These are phyloP conservation scores for Phytophthora pinifolia DNA, from an alignment of 352 stramenopile species.

Conservation along the genomic window DNA sequence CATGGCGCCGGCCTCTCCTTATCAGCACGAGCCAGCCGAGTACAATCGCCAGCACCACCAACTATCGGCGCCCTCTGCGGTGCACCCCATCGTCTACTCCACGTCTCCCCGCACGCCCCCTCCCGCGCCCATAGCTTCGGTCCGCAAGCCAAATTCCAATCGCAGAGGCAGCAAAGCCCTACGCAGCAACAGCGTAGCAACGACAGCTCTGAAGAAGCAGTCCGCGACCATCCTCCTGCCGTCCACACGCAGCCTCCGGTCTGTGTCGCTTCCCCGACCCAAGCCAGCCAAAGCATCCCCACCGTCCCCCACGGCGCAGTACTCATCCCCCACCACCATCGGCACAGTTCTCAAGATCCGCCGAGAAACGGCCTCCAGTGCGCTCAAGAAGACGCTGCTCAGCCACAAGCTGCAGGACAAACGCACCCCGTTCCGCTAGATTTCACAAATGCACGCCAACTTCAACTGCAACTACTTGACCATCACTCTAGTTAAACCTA, in stretches of 20 bases:
- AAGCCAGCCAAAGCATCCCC: conserved; percentile 9
- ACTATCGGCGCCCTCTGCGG: conserved; percentile 3
- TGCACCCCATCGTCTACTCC: conserved; percentile 20
- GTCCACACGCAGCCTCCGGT: conserved; percentile 3
- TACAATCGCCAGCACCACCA: conserved; percentile 10
- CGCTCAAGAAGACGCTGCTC: conserved; percentile 49
- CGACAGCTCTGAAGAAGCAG: conserved; percentile 14
- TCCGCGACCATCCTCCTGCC: conserved; percentile 17
- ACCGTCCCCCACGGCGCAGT: conserved; percentile 8
- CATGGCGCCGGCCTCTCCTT: conserved; percentile 1
- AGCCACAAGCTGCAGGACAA: conserved; percentile 27
- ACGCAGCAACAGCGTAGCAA: background rate
- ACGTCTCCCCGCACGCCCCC: conserved; percentile 4
- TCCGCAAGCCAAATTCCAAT: conserved; percentile 17
- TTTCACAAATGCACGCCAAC: conserved; percentile 3
- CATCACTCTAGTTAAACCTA: conserved; percentile 15
- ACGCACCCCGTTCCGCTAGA: conserved; percentile 36
- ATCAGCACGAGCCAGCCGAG: background rate
- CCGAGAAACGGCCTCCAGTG: conserved; percentile 53
- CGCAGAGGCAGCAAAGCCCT: conserved; percentile 17
- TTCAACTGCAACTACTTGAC: conserved; percentile 28
- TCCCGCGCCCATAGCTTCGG: conserved; percentile 2
- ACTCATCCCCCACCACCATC: conserved; percentile 4
- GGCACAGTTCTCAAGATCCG: conserved; percentile 40
- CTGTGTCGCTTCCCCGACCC: conserved; percentile 8